Percentiles rank a stretch among this genome's conserved stretches.
These are phyloP conservation scores for Scopulariopsis brevicaulis DNA, from an alignment of 2,329 filamentous ascomycete species.

Conservation along the genomic window DNA sequence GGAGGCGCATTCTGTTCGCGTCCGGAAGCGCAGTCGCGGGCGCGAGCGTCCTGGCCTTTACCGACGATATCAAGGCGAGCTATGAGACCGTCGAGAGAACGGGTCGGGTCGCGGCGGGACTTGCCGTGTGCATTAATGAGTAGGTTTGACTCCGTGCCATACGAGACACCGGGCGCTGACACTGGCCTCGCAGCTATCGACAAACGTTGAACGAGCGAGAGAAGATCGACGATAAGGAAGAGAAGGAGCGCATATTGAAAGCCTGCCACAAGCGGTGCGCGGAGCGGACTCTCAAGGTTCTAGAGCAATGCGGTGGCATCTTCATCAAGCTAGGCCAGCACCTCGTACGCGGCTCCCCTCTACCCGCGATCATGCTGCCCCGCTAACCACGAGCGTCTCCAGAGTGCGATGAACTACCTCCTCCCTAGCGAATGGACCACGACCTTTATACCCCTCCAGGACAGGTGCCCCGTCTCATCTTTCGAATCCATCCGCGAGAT, in stretches of 20 bases:
- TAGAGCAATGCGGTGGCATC: slow-evolving; percentile 95
- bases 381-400: slow-evolving; percentile 13
- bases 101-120: slow-evolving; percentile 62
- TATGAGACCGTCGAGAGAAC: slow-evolving; percentile 68
- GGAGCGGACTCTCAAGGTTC: slow-evolving; percentile 68
- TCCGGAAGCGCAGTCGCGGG: slow-evolving; percentile 38
- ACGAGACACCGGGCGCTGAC: background rate
- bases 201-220: slow-evolving; percentile 65
- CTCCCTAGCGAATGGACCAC: slow-evolving; percentile 86
- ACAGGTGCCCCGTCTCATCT: slow-evolving; percentile 88
- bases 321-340: slow-evolving; percentile 98
- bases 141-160: slow-evolving; percentile 24
- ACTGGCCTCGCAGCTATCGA: slow-evolving; percentile 59
- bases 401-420: slow-evolving; percentile 92
- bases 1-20: slow-evolving; percentile 30
- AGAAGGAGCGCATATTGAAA: slow-evolving; percentile 58
- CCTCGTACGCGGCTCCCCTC: slow-evolving; percentile 37
- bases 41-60: slow-evolving; percentile 39
- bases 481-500: slow-evolving; percentile 77
- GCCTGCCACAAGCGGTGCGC: slow-evolving; percentile 91
- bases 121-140: slow-evolving; percentile 84
- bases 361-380: background rate
- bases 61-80: slow-evolving; percentile 62
- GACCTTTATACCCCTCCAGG: slow-evolving; percentile 92
- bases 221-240: slow-evolving; percentile 46